Base-by-base conservation (phyloP, 2,329 filamentous ascomycete genomes). In the Calcarisporium arbuscula region DNA sequence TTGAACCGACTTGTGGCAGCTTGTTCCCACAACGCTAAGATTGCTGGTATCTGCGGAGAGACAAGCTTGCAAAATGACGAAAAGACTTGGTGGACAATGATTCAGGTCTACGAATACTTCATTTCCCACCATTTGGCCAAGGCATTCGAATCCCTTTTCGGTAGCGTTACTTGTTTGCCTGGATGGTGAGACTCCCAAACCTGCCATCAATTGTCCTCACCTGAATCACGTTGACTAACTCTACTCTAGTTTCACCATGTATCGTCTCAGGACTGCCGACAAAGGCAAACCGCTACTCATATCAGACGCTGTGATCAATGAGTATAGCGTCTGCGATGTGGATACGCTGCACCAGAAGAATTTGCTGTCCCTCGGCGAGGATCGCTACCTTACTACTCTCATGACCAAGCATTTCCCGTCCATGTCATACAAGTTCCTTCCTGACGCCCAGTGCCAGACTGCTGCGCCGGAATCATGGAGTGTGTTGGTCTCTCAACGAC, bases 91-190 rank as follows among this genome's bases (percentile, higher is more conserved):
- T 95, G 87, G 86, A 98, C 92, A 10, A 98, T 98, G 92, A 98
- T 98, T 53, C 92, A 98, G 60, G 92, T 98, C 45, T 98, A 98
- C 65, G 92, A 98, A 61, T 98, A 98, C 70, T 98, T 89, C 61
- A 98, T 98, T 55, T 96, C 92, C 19, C 92, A 98, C 71, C 85
- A 98, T 62, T 67, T 98, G 58, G 73, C 92, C 35, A 98, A 98
- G 68, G 87, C 92, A 42, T 98, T 98, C 56, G 92, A 98, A 60
- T 95, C 88, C 41, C 77, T 98, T 41, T 98, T 98, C 54, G 92
- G 89, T 55, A 94, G 87, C 60, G 92, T 98, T 41, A 98, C 92
- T 40, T 98, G 92, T 82, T 80, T 98, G 68, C 92, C 92, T 45
- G 92, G 92, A 75, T 98, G 92, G 90, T 95, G 77, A 68, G 85